phyloP scores from a whole-genome alignment of 768 basidiomycete genomes.

The Collybia sp. region DNA sequence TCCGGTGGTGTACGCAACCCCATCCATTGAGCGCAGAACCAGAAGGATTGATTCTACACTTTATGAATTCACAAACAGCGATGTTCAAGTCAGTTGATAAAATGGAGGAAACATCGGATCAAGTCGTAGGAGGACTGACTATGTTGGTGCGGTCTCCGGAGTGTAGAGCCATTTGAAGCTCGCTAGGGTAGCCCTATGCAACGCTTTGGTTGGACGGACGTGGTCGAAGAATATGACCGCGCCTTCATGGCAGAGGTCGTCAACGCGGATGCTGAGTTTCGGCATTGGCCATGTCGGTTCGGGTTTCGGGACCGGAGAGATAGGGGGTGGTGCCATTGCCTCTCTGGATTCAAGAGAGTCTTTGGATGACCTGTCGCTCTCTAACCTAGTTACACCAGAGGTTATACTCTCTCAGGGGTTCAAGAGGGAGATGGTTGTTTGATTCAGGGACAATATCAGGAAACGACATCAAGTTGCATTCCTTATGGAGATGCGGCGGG shows the following conservation, averaged over 20 bases:
- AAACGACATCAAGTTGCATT: too few species aligned
- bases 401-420: too few species aligned
- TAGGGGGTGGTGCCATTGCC: slow-evolving; percentile 11
- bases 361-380: too few species aligned
- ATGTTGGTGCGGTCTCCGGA: slow-evolving; percentile 29
- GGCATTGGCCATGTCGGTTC: slow-evolving; percentile 47
- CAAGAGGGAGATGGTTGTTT: too few species aligned
- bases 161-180: slow-evolving; percentile 43
- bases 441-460: too few species aligned
- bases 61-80: slow-evolving; percentile 5
- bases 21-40: slow-evolving; percentile 61
- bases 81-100: neutral
- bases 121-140: slow-evolving; percentile 17
- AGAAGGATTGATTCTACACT: slow-evolving; percentile 54
- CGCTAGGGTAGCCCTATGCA: slow-evolving; percentile 43
- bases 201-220: slow-evolving; percentile 36
- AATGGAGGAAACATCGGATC: slow-evolving; percentile 1
- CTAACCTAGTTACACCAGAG: too few species aligned
- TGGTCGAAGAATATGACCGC: slow-evolving; percentile 48
- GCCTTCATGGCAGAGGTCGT: slow-evolving; percentile 58
- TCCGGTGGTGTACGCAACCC: slow-evolving; percentile 67
- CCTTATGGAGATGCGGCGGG: too few species aligned
- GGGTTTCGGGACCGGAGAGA: slow-evolving; percentile 6
- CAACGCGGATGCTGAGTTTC: slow-evolving; percentile 47
- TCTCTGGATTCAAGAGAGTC: too few species aligned